Evolutionary conservation across 2,329 filamentous ascomycete species (phyloP).

Genomic region (Alternaria gaisen): DNA sequence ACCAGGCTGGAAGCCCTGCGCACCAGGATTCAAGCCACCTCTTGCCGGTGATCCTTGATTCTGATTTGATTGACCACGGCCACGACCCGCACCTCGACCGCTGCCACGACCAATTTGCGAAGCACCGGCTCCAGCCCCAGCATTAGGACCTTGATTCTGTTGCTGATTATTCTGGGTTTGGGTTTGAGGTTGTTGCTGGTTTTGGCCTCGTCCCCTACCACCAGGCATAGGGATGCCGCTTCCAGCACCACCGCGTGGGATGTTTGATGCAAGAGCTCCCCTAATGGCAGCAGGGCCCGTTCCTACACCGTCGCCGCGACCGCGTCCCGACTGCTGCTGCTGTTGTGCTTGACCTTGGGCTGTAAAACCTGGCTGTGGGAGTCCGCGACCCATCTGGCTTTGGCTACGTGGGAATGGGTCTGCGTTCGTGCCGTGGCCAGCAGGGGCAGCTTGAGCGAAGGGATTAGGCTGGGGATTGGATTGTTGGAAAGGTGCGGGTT

Average conservation of each 20-base stretch:
- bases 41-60: constrained; percentile 28
- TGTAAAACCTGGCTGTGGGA: constrained; percentile 39
- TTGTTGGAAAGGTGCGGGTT: constrained; percentile 12
- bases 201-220: constrained; percentile 33
- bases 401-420: constrained; percentile 27
- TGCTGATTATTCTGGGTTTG: constrained; percentile 16
- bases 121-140: constrained; percentile 11
- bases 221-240: constrained; percentile 45
- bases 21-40: constrained; percentile 47
- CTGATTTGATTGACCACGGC: constrained; percentile 27
- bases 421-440: constrained; percentile 11
- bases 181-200: constrained; percentile 21
- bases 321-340: constrained; percentile 27
- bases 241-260: constrained; percentile 42
- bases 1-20: constrained; percentile 47
- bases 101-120: constrained; percentile 43
- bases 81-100: constrained; percentile 34
- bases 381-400: constrained; percentile 26
- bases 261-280: constrained; percentile 37
- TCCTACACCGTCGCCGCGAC: constrained; percentile 12
- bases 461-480: constrained; percentile 13
- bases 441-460: constrained; percentile 21
- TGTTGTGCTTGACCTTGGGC: constrained; percentile 23
- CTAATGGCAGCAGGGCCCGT: constrained; percentile 41
- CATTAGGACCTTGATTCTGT: constrained; percentile 16